Conservation (phyloP, 2,329 filamentous ascomycete genomes). For the Sarocladiaceae sp. region DNA sequence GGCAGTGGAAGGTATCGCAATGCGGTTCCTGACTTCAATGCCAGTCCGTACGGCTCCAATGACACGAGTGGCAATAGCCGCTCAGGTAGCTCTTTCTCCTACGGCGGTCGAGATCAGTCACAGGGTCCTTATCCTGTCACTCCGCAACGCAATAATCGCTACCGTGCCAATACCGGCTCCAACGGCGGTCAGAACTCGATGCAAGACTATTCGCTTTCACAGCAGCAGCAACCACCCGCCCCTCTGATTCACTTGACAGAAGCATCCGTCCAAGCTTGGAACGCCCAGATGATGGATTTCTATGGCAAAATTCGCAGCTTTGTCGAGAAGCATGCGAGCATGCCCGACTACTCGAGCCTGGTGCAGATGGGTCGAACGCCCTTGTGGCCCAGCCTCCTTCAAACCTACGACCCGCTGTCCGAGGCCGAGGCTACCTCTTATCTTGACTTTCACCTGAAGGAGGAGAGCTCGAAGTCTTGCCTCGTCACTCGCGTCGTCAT, state of each 20-base stretch:
- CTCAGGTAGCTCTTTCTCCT: background rate
- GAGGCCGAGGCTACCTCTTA: constrained; percentile 35
- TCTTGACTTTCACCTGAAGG: constrained; percentile 34
- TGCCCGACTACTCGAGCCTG: constrained; percentile 24
- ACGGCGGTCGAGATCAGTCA: background rate
- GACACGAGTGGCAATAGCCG: background rate
- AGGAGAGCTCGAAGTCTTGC: constrained; percentile 35
- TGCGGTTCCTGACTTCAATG: constrained; percentile 4
- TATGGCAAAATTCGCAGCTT: constrained; percentile 31
- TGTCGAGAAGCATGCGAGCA: constrained; percentile 29
- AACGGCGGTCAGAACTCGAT: background rate
- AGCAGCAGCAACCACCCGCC: constrained; percentile 10
- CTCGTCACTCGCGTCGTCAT: constrained; percentile 38
- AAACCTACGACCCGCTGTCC: constrained; percentile 33
- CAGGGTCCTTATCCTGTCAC: background rate
- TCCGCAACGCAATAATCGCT: background rate
- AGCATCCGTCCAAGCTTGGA: constrained; percentile 28
- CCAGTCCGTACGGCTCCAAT: background rate
- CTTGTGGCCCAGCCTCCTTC: constrained; percentile 32
- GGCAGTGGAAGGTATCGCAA: constrained; percentile 6
- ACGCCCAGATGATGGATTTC: constrained; percentile 31
- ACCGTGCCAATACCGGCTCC: background rate
- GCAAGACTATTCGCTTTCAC: background rate
- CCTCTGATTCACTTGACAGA: constrained; percentile 32
- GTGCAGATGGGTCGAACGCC: constrained; percentile 23